A percentile compares a stretch with the other conserved stretches of the same genome.
These are phyloP conservation scores for Pythium aquatile DNA, from an alignment of 352 stramenopile genomes.

Conservation along the genomic window DNA sequence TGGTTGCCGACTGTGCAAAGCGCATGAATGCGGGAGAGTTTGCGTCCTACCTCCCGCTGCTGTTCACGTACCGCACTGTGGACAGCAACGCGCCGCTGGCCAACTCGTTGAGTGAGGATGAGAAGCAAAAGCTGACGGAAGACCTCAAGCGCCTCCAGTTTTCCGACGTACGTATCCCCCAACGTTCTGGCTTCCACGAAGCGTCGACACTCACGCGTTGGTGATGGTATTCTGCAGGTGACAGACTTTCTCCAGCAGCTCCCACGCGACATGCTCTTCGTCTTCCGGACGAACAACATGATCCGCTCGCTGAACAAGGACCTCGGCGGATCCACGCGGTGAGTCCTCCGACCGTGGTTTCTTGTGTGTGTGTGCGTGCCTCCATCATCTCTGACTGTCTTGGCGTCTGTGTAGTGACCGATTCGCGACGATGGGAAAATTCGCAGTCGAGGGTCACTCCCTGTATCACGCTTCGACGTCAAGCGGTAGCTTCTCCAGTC, in stretches of 20 bases:
- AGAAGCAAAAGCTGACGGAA: slow-evolving; percentile 56
- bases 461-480: slow-evolving; percentile 33
- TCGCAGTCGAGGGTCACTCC: slow-evolving; percentile 63
- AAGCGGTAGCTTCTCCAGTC: slow-evolving; percentile 1
- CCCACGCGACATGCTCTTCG: slow-evolving; percentile 89
- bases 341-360: neutral
- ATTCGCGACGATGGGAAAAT: slow-evolving; percentile 75
- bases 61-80: slow-evolving; percentile 87
- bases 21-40: slow-evolving; percentile 58
- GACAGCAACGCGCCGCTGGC: slow-evolving; percentile 58
- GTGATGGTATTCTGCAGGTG: slow-evolving; percentile 33
- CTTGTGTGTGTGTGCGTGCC: neutral
- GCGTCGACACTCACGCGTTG: neutral
- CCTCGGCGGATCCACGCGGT: slow-evolving; percentile 73
- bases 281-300: slow-evolving; percentile 91
- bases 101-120: slow-evolving; percentile 60
- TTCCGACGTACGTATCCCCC: slow-evolving; percentile 47
- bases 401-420: slow-evolving; percentile 43
- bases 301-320: slow-evolving; percentile 89
- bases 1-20: slow-evolving; percentile 62
- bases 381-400: slow-evolving; percentile 6
- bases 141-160: slow-evolving; percentile 67
- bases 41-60: slow-evolving; percentile 71
- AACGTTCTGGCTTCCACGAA: neutral
- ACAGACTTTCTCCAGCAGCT: slow-evolving; percentile 83